Evolutionary conservation across 1,284 basidiomycete genomes (phyloP), one percentile per base, ranked within the genome.

Genomic region (Malassezia vespertilionis): DNA sequence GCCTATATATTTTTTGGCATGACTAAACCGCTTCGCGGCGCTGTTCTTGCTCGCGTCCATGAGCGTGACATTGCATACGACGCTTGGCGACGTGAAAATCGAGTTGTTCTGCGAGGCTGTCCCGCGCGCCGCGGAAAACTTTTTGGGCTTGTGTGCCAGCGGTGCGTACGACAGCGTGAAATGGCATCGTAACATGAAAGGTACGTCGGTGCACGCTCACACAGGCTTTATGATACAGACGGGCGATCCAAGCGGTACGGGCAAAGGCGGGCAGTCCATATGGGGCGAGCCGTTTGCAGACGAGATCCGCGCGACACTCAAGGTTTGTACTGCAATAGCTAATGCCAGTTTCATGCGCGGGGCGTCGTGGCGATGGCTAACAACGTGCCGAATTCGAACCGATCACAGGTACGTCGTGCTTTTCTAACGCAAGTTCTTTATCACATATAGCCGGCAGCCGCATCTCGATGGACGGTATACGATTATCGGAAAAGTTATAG

Each of bases 231-330:
- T 21, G 96, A 90, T 79, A 86, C 89, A 95, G 78, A 89, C 88
- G 0, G 91, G 90, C 37, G 90, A 97, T 71, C 90, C 90, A 2
- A 89, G 87, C 0, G 91, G 93, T 1, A 97, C 90, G 2, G 91
- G 93, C 1, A 76, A 84, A 40, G 93, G 91, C 5, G 91, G 91
- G 4, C 77, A 87, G 62, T 90, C 86, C 6, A 83, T 81, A 66
- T 97, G 93, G 91, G 89, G 86, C 4, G 86, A 84, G 21, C 84
- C 87, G 3, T 99, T 99, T 74, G 79, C 89, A 44, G 93, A 97
- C 67, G 91, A 96, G 73, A 80, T 85, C 63, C 82, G 84, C 60
- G 48, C 51, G 8, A 53, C 56, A 12, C 56, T 56, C 41, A 50
- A 52, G 44, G 40, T 45, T 14, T 22, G 37, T 22, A 12, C 5